These are phyloP conservation scores for Bacterosira constricta DNA, from an alignment of 108 stramenopile genomes.

Conservation along the genomic window DNA sequence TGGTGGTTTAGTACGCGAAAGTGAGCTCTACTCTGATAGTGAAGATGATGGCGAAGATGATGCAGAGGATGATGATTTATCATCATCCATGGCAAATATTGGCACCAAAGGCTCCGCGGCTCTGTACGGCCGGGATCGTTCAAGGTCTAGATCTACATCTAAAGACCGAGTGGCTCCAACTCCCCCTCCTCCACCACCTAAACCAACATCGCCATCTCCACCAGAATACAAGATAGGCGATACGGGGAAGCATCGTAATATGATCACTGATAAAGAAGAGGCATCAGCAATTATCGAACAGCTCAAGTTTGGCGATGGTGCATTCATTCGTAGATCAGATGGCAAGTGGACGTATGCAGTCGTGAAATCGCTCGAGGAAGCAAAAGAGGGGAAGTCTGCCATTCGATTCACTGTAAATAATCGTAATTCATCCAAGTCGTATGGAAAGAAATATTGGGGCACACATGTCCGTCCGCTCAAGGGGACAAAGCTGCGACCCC, in stretches of 20 bases:
- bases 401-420: conserved; percentile 42
- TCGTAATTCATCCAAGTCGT: conserved; percentile 43
- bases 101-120: not conserved
- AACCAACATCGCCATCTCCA: conserved; percentile 4
- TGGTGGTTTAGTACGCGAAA: conserved; percentile 46
- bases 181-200: conserved; percentile 6
- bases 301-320: conserved; percentile 34
- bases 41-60: conserved; percentile 38
- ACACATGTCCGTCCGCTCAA: conserved; percentile 47
- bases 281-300: conserved; percentile 22
- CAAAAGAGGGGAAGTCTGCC: conserved; percentile 22
- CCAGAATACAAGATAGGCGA: conserved; percentile 44
- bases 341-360: conserved; percentile 52
- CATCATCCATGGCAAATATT: conserved; percentile 43
- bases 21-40: conserved; percentile 33
- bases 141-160: conserved; percentile 37
- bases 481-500: not conserved
- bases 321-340: conserved; percentile 48
- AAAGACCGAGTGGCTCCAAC: conserved; percentile 13
- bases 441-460: conserved; percentile 48
- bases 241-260: conserved; percentile 23
- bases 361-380: conserved; percentile 34
- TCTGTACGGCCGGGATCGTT: conserved; percentile 20
- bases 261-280: conserved; percentile 30
- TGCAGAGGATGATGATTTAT: conserved; percentile 34